Evolutionary conservation across 1,139 yeast species (phyloP), one percentile per base, ranked within the genome.

Genomic region (Protomyces lactucae-debilis): DNA sequence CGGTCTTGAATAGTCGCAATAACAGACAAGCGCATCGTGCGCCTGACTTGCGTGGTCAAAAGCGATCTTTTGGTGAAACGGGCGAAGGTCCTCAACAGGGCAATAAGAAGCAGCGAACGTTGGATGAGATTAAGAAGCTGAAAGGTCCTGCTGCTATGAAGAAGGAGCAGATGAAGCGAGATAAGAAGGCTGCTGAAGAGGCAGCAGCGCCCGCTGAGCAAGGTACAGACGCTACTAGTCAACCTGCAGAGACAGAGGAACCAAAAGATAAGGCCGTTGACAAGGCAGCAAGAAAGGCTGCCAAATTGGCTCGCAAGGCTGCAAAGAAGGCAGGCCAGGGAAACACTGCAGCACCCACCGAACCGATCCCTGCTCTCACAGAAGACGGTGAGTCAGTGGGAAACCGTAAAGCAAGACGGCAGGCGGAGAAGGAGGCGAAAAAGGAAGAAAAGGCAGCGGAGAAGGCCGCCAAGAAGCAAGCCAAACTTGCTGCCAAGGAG

Each of bases 251-350:
- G 6, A 52, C 36, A 43, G 40, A 52, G 35, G 57, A 39, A 40
- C 28, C 25, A 52, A 57, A 52, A 51, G 40, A 51, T 12, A 56
- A 52, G 10, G 39, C 28, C 46, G 36, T 45, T 14, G 63, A 59
- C 25, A 59, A 59, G 45, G 63, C 63, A 6, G 63, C 63, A n/a
- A 32, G 63, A 39, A 59, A 59, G 32, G 54, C 53, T n/a, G 63
- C 63, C 52, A 52, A 52, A n/a, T 36, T 40, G 21, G 52, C 53
- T 2, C 37, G 39, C 14, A 40, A 36, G 39, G 51, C 23, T 6
- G 55, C 36, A 14, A n/a, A 48, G 39, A 25, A 36, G 28, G 55
- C 21, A n/a, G 55, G 23, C 18, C 45, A 28, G 8, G 32, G 32
- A 28, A 6, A 4, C 8, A 5, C 32, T 28, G 32, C 32, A 28